Evolutionary conservation across 179 eudicot genomes (phyloP).

Genomic region (Spergularia azorica): DNA sequence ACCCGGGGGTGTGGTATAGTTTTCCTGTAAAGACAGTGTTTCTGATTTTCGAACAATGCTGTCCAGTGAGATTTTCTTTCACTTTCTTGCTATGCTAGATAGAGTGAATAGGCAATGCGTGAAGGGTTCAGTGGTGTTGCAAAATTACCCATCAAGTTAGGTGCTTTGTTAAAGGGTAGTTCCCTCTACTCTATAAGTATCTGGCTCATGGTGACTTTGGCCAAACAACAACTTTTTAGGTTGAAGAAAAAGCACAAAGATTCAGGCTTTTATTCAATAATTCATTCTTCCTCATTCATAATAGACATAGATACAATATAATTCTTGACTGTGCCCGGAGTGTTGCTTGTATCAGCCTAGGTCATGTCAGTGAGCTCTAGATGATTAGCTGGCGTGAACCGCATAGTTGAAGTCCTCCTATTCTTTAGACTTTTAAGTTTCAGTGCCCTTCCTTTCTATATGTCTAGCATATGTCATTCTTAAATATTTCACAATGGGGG

Average conservation of each 20-base stretch:
- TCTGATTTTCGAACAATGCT: neutral
- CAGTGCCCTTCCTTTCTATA: too few relatives aligned
- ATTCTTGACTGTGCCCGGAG: neutral
- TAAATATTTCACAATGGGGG: too few relatives aligned
- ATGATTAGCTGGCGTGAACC: too few relatives aligned
- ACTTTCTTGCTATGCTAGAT: neutral
- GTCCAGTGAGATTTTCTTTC: neutral
- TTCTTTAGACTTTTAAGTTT: too few relatives aligned
- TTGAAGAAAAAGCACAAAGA: neutral
- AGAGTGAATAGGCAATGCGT: neutral
- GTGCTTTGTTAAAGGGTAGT: slow-evolving; percentile 1
- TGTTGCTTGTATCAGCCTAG: neutral
- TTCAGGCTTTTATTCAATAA: neutral
- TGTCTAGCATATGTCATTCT: too few relatives aligned
- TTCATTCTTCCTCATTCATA: neutral
- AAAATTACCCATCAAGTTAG: neutral
- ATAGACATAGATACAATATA: neutral
- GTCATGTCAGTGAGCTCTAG: too few relatives aligned
- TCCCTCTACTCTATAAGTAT: neutral
- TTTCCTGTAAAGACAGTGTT: neutral
- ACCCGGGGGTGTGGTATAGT: too few relatives aligned
- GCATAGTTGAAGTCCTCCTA: too few relatives aligned
- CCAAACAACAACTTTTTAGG: neutral
- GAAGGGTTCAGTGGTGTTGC: neutral
- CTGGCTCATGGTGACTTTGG: neutral